Evolutionary conservation across 1,284 basidiomycete species (phyloP).

Genomic region (Ustilago xerochloae): DNA sequence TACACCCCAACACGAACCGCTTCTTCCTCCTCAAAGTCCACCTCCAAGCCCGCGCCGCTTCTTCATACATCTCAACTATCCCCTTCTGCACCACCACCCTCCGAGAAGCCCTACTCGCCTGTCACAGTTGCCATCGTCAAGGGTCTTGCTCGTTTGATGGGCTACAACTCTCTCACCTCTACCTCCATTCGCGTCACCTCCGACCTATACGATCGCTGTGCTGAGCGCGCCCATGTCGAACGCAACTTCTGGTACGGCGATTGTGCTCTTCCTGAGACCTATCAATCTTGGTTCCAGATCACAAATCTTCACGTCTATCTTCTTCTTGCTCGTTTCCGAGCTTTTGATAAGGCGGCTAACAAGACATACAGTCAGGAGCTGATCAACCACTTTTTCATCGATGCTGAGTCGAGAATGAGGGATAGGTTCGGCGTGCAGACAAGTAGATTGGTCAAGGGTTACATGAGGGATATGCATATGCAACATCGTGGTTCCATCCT

Average conservation of each 20-base stretch:
- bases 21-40: not conserved
- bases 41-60: conserved; percentile 14
- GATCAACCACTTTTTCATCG: conserved; percentile 94
- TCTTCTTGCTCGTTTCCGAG: conserved; percentile 85
- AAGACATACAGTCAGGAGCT: conserved; percentile 80
- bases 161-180: conserved; percentile 71
- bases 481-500: conserved; percentile 89
- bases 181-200: conserved; percentile 73
- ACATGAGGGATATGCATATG: conserved; percentile 89
- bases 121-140: conserved; percentile 61
- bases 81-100: conserved; percentile 51
- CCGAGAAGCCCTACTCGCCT: conserved; percentile 46
- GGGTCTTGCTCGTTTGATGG: conserved; percentile 71
- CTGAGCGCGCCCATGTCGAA: conserved; percentile 69
- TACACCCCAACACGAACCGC: conserved; percentile 18
- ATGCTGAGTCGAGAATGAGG: conserved; percentile 90
- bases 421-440: conserved; percentile 77
- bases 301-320: conserved; percentile 94
- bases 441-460: conserved; percentile 82
- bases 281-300: conserved; percentile 97
- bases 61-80: conserved; percentile 54
- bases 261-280: conserved; percentile 88
- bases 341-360: conserved; percentile 78
- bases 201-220: conserved; percentile 72
- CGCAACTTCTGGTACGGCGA: conserved; percentile 70